Percentiles rank a stretch among this genome's conserved stretches.
Evolutionary conservation across 352 stramenopile genomes (phyloP).

Genomic region (Chloridella minuta): DNA sequence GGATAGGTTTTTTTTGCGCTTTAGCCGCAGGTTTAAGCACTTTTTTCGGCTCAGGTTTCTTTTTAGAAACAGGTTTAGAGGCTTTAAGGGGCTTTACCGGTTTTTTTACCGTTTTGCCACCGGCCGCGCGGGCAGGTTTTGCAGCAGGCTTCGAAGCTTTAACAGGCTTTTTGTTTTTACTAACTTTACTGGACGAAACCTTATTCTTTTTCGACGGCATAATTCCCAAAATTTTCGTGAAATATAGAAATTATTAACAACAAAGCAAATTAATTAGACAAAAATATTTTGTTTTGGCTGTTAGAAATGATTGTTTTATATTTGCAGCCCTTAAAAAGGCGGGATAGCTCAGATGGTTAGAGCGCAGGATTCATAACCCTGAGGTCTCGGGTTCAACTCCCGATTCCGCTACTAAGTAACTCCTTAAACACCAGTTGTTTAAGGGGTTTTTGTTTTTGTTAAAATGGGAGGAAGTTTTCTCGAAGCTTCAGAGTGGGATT

Average conservation of each 20-base stretch:
- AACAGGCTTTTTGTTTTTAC: neutral
- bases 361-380: neutral
- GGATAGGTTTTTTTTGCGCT: neutral
- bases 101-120: neutral
- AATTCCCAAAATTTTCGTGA: neutral
- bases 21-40: neutral
- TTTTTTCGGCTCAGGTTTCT: neutral
- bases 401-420: neutral
- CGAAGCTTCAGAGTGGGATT: no score
- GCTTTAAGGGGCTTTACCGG: neutral
- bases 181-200: neutral
- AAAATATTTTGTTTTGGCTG: neutral
- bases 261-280: neutral
- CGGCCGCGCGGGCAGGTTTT: no score
- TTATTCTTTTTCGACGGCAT: neutral
- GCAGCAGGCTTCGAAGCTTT: neutral
- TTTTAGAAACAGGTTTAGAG: neutral
- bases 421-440: neutral
- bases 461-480: no score
- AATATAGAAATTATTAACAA: neutral
- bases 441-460: neutral
- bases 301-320: neutral
- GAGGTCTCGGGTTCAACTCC: neutral
- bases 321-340: neutral
- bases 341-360: neutral